Conservation (phyloP, 2,329 filamentous ascomycete genomes). For the Lojkania enalia region DNA sequence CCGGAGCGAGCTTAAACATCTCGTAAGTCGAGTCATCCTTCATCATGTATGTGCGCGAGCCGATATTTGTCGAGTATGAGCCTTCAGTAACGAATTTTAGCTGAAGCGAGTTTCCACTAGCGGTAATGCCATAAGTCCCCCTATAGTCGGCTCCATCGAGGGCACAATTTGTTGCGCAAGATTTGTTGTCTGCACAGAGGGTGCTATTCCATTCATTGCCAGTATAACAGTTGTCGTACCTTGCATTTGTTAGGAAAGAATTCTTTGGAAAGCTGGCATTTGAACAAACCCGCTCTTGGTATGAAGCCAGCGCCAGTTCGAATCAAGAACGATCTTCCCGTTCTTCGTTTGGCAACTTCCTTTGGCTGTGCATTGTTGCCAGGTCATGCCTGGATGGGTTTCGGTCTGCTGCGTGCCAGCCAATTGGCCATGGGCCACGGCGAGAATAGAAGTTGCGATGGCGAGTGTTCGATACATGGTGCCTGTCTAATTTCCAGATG, state of each 20-base stretch:
- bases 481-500: constrained; percentile 3
- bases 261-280: neutral
- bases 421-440: constrained; percentile 54
- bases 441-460: constrained; percentile 50
- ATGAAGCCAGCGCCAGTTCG: constrained; percentile 64
- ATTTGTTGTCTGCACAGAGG: constrained; percentile 50
- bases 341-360: constrained; percentile 57
- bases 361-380: constrained; percentile 56
- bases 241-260: constrained; percentile 15
- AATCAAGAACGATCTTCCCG: constrained; percentile 59
- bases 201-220: constrained; percentile 50
- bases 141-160: constrained; percentile 59
- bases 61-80: constrained; percentile 26
- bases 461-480: constrained; percentile 41
- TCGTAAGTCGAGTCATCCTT: constrained; percentile 25
- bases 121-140: constrained; percentile 50
- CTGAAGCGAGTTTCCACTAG: constrained; percentile 25
- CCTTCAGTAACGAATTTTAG: constrained; percentile 29
- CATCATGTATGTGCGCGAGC: constrained; percentile 32
- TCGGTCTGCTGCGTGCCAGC: constrained; percentile 55
- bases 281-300: constrained; percentile 26
- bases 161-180: constrained; percentile 56
- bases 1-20: constrained; percentile 24
- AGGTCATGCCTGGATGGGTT: constrained; percentile 58
- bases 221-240: constrained; percentile 55